Base-by-base conservation (phyloP, 1,284 basidiomycete species). In the Sporisorium graminicola region DNA sequence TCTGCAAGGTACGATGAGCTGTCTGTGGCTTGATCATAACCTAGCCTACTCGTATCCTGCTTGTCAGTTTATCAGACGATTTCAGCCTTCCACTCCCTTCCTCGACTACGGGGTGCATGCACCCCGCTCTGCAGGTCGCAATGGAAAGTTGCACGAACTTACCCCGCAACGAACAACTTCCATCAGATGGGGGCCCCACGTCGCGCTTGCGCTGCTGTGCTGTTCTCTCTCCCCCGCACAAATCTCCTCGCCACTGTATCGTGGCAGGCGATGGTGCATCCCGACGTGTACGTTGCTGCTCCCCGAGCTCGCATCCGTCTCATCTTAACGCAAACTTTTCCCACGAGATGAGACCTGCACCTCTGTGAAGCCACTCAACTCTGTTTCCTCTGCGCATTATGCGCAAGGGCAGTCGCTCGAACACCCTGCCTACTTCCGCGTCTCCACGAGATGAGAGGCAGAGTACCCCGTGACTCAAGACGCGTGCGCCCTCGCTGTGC, bases 311-410 rank as follows among this genome's bases (percentile, higher is more conserved):
- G 37, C 37, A 40, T 40, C 37, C 16, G 16, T 40, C 37, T 5
- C 16, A n/a, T 40, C 37, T 14, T 2, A 26, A 10, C 22, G 3
- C 7, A 31, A n/a, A 16, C 0, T 5, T n/a, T 49, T 49, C 26
- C 47, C 47, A 49, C 47, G 47, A 49, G 47, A 49, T 49, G 47
- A 49, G 29, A 49, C 47, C 16, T 5, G 12, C 14, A 9, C n/a
- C 43, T 22, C 43, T 44, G 8, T 44, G 22, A 16, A 3, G 4
- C 8, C 26, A 31, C 27, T 14, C 27, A 18, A n/a, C 24, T n/a
- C 27, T 49, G 44, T 46, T 46, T 26, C 10, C 13, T 10, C 47
- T 27, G 20, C 22, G 24, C 35, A 16, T 37, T 6, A 37, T 24
- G 35, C 52, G 22, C 35, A n/a, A 6, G 1, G 22, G 37, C 35